These are phyloP conservation scores for Secale cereale DNA, from an alignment of 176 grass and related monocot genomes.

Conservation along the genomic window DNA sequence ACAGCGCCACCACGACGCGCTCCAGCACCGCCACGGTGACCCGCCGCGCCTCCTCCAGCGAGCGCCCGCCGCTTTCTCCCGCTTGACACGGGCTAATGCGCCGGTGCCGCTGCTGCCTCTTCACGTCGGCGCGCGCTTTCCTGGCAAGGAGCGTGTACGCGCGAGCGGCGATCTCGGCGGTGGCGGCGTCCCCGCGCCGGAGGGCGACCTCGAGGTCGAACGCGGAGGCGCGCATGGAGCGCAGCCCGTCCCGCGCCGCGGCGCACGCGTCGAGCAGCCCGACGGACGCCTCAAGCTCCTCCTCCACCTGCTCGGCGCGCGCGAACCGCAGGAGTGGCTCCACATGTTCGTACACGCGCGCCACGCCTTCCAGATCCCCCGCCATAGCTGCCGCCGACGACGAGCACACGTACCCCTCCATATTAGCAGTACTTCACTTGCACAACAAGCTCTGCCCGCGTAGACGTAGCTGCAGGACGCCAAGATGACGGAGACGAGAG, in stretches of 20 bases:
- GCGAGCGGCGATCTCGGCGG: not conserved
- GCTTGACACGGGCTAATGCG: no score
- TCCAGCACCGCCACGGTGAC: slow-evolving; percentile 26
- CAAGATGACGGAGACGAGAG: no score
- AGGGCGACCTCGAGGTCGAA: slow-evolving; percentile 23
- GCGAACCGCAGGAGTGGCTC: not conserved
- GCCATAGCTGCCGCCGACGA: slow-evolving; percentile 10
- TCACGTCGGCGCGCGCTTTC: slow-evolving; percentile 24
- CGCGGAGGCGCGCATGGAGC: slow-evolving; percentile 28
- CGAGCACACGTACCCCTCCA: slow-evolving; percentile 20
- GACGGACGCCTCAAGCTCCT: slow-evolving; percentile 41
- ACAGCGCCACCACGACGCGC: slow-evolving; percentile 19
- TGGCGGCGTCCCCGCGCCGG: slow-evolving; percentile 21
- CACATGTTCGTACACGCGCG: slow-evolving; percentile 31
- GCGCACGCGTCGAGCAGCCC: slow-evolving; percentile 40
- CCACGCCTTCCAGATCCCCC: slow-evolving; percentile 19
- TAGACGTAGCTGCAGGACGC: no score
- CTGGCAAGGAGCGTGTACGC: slow-evolving; percentile 13
- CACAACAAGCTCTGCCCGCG: not conserved
- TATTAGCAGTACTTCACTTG: not conserved
- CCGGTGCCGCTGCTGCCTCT: not conserved
- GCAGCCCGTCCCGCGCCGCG: slow-evolving; percentile 30
- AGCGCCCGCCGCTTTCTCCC: not conserved
- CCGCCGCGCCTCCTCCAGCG: slow-evolving; percentile 32
- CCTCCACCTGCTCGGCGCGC: slow-evolving; percentile 20